These are phyloP conservation scores for Linnemannia elongata DNA, from an alignment of 192 early-diverging fungal species.

Conservation along the genomic window DNA sequence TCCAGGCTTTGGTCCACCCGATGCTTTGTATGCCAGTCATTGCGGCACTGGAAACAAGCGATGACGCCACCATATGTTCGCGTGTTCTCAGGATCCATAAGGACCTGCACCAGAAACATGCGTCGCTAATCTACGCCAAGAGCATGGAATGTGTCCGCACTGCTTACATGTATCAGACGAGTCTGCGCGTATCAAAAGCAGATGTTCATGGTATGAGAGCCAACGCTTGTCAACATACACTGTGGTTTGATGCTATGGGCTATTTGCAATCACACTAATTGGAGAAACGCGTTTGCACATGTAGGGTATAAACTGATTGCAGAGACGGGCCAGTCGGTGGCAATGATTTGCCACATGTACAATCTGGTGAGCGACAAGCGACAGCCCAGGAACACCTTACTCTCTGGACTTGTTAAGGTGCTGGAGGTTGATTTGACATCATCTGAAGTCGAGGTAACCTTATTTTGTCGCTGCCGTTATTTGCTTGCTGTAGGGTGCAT, in stretches of 20 bases:
- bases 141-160: constrained; percentile 82
- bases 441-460: constrained; percentile 19
- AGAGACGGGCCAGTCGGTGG: constrained; percentile 59
- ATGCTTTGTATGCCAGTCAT: constrained; percentile 89
- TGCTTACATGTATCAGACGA: constrained; percentile 81
- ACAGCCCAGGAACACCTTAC: constrained; percentile 79
- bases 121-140: constrained; percentile 88
- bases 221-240: not conserved
- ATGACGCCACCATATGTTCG: constrained; percentile 71
- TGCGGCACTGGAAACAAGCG: constrained; percentile 85
- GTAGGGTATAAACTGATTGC: constrained; percentile 47
- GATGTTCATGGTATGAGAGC: constrained; percentile 58
- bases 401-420: constrained; percentile 73
- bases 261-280: not conserved
- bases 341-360: constrained; percentile 78
- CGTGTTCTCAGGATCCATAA: constrained; percentile 81
- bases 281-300: not conserved
- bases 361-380: constrained; percentile 74
- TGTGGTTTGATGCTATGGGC: constrained; percentile 17
- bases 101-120: constrained; percentile 86
- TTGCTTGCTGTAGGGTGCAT: not conserved
- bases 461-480: constrained; percentile 10
- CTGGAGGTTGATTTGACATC: constrained; percentile 73
- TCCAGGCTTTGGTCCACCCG: constrained; percentile 93
- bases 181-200: constrained; percentile 41